phyloP scores from a whole-genome alignment of 2,329 filamentous ascomycete genomes.

The Calonectria pseudoreteaudii region DNA sequence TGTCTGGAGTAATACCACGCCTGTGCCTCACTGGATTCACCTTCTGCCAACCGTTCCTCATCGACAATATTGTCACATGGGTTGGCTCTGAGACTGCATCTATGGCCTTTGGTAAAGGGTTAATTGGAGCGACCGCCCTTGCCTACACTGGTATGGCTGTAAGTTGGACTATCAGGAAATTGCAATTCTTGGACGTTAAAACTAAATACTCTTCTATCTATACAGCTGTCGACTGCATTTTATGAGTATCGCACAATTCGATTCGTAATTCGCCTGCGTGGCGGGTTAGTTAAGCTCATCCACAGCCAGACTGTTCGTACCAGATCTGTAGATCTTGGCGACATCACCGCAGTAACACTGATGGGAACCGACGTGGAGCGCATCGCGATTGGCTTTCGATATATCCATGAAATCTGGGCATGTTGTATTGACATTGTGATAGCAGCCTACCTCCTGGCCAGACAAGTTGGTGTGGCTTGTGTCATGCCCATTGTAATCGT shows the following conservation, averaged over 20 bases:
- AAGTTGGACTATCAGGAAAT: not conserved
- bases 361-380: not conserved
- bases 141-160: not conserved
- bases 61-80: not conserved
- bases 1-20: not conserved
- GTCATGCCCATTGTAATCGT: not conserved
- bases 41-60: conserved; percentile 1
- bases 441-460: not conserved
- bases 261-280: not conserved
- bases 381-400: not conserved
- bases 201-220: too few relatives aligned
- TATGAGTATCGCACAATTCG: not conserved
- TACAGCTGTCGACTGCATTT: not conserved
- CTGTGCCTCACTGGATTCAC: not conserved
- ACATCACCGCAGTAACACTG: not conserved
- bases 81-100: not conserved
- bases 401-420: not conserved
- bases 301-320: not conserved
- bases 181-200: too few relatives aligned
- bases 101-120: not conserved
- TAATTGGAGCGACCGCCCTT: not conserved
- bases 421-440: not conserved
- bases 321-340: not conserved
- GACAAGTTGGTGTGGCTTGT: conserved; percentile 4
- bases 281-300: not conserved